phyloP scores from a whole-genome alignment of 2,329 filamentous ascomycete genomes.

The Alternaria sp. region DNA sequence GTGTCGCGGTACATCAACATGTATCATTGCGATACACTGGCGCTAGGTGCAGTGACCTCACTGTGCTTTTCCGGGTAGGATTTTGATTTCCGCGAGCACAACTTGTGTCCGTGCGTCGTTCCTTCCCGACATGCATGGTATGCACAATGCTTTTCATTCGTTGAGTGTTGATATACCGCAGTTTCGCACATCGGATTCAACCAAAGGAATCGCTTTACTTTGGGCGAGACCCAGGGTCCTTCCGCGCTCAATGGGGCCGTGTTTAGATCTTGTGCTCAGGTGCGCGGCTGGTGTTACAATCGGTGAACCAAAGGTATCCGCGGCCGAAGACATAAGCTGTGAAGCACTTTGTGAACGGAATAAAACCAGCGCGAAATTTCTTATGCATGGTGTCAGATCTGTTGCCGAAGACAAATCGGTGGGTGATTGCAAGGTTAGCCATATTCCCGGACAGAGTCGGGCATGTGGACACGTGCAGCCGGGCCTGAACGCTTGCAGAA shows the following conservation, averaged over 20 bases:
- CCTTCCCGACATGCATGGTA: conserved; percentile 10
- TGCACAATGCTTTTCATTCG: conserved; percentile 10
- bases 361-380: conserved; percentile 4
- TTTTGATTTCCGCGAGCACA: conserved; percentile 3
- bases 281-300: conserved; percentile 13
- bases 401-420: conserved; percentile 11
- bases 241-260: conserved; percentile 3
- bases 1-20: conserved; percentile 14
- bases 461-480: conserved; percentile 8
- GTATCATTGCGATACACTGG: conserved; percentile 7
- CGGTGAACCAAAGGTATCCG: conserved; percentile 20
- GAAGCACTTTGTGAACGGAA: conserved; percentile 4
- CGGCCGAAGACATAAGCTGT: conserved; percentile 25
- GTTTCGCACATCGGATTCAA: conserved; percentile 9
- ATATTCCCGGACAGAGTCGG: conserved; percentile 12
- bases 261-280: conserved; percentile 10
- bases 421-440: conserved; percentile 5
- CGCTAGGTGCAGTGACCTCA: conserved; percentile 19
- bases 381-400: neutral
- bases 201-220: conserved; percentile 7
- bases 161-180: conserved; percentile 10
- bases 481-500: conserved; percentile 2
- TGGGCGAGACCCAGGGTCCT: conserved; percentile 10
- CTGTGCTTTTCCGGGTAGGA: conserved; percentile 10
- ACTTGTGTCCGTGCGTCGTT: conserved; percentile 19